Evolutionary conservation across 75 land plant genomes (phyloP).

Genomic region (Sequoia sempervirens): DNA sequence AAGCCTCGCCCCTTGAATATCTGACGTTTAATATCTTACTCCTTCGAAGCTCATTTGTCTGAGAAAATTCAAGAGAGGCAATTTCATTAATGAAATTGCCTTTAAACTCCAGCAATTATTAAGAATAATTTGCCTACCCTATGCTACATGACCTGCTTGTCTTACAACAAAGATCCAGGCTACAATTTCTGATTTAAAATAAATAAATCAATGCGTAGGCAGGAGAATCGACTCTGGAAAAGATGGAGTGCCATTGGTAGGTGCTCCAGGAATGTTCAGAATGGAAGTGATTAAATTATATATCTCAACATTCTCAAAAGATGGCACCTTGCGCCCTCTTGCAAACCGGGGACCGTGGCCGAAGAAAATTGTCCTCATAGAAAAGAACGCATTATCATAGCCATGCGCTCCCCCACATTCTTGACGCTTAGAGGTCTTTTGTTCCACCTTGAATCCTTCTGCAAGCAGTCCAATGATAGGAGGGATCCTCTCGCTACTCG

Average conservation of each 20-base stretch:
- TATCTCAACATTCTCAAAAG: slow-evolving; percentile 87
- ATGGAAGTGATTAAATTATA: slow-evolving; percentile 78
- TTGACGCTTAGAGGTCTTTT: slow-evolving; percentile 36
- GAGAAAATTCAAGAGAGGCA: not conserved
- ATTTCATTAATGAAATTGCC: not conserved
- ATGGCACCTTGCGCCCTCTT: slow-evolving; percentile 68
- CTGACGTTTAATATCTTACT: not conserved
- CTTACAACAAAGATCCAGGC: not conserved
- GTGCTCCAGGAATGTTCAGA: slow-evolving; percentile 58
- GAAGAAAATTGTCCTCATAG: slow-evolving; percentile 90
- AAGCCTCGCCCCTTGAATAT: not conserved
- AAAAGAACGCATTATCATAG: slow-evolving; percentile 77
- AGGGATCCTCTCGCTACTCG: slow-evolving; percentile 67
- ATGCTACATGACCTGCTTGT: not conserved
- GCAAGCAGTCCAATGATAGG: slow-evolving; percentile 83
- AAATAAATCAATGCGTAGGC: slow-evolving; percentile 18
- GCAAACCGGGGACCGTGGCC: slow-evolving; percentile 90
- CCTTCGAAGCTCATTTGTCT: not conserved
- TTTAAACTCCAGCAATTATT: not conserved
- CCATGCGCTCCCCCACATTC: slow-evolving; percentile 98
- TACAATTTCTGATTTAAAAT: not conserved
- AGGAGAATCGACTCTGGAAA: slow-evolving; percentile 66
- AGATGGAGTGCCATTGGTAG: slow-evolving; percentile 70
- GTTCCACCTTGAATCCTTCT: slow-evolving; percentile 81
- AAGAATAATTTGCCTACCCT: not conserved